Evolutionary conservation across 2,329 filamentous ascomycete genomes (phyloP), one percentile per base, ranked within the genome.

Genomic region (Alternaria dauci): DNA sequence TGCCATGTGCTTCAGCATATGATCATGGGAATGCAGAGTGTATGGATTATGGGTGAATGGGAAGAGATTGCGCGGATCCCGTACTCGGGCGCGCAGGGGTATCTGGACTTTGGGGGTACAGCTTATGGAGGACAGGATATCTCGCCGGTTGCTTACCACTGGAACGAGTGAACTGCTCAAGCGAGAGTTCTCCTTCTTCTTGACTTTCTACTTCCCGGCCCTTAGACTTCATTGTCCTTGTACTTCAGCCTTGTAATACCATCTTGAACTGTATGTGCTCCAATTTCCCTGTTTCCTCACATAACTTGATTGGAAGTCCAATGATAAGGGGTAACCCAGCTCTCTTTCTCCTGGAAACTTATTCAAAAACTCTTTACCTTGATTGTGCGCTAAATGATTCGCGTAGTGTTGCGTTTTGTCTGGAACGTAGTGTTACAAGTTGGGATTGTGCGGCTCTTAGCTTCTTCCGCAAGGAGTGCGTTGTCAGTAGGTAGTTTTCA

Each of bases 1-100:
- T 89, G 87, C 63, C 87, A 89, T 70, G 82, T 85, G 16, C 63
- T 85, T 51, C 82, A 84, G 55, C 87, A 89, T 70, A 86, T 87
- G 81, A 76, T 86, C 18, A 87, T 88, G 85, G 75, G 79, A 0
- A 82, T 82, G 81, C 80, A 82, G 64, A 80, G 76, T 1, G 81
- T 81, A 2, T 84, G 81, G 79, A 69, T 81, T 0, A 80, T 83
- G 73, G 82, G 82, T 1, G 75, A 84, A 36, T 76, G 73, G 9
- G 67, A 74, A 1, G 71, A 83, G 34, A 81, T 84, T 9, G 62
- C 74, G 1, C 34, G 58, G 8, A 71, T 77, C 16, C 76, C 77
- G 8, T 74, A 65, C 14, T 68, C 65, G 8, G 75, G 80, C 42
- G 77, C 79, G 11, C 52, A 74, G n/a, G 82, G 80, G 0, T 84